A percentile compares a stretch with the other conserved stretches of the same genome.
Conservation (phyloP, 2,329 filamentous ascomycete genomes). For the Orbilia ellipsospora region DNA sequence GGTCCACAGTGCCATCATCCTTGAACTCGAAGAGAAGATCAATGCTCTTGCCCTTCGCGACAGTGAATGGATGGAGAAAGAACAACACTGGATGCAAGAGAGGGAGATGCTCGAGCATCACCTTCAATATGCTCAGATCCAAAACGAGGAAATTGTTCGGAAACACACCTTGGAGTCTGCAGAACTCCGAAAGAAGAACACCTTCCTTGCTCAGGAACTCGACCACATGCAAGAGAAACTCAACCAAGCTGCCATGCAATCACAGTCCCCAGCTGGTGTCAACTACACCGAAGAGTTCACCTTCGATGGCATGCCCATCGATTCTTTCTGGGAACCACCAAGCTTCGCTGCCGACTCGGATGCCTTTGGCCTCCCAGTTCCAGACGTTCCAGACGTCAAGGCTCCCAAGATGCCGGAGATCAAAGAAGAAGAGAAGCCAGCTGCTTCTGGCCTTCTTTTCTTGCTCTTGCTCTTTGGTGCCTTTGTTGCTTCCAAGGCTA, state of each 20-base stretch:
- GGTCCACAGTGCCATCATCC: slow-evolving; percentile 80
- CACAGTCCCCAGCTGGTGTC: slow-evolving; percentile 63
- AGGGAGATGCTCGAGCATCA: slow-evolving; percentile 80
- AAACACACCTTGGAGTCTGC: slow-evolving; percentile 89
- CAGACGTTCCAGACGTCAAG: slow-evolving; percentile 56
- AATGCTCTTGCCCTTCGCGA: slow-evolving; percentile 73
- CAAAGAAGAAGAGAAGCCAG: slow-evolving; percentile 72
- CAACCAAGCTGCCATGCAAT: slow-evolving; percentile 67
- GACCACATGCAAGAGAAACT: slow-evolving; percentile 68
- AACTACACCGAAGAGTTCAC: slow-evolving; percentile 79
- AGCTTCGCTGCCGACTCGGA: slow-evolving; percentile 79
- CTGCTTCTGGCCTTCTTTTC: slow-evolving; percentile 76
- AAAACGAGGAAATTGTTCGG: slow-evolving; percentile 92
- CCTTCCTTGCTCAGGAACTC: slow-evolving; percentile 78
- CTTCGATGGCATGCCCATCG: slow-evolving; percentile 86
- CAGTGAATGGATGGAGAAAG: slow-evolving; percentile 62
- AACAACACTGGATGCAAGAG: slow-evolving; percentile 77
- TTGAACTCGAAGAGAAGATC: slow-evolving; percentile 81
- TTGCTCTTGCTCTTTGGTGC: slow-evolving; percentile 92
- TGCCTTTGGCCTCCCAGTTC: slow-evolving; percentile 65
- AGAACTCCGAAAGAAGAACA: slow-evolving; percentile 91
- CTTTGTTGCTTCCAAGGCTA: slow-evolving; percentile 89
- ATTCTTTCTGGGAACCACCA: slow-evolving; percentile 79
- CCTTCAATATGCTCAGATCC: slow-evolving; percentile 79
- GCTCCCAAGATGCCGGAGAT: slow-evolving; percentile 69